Conservation (phyloP, 1,284 basidiomycete genomes). For the Tremellales sp. region DNA sequence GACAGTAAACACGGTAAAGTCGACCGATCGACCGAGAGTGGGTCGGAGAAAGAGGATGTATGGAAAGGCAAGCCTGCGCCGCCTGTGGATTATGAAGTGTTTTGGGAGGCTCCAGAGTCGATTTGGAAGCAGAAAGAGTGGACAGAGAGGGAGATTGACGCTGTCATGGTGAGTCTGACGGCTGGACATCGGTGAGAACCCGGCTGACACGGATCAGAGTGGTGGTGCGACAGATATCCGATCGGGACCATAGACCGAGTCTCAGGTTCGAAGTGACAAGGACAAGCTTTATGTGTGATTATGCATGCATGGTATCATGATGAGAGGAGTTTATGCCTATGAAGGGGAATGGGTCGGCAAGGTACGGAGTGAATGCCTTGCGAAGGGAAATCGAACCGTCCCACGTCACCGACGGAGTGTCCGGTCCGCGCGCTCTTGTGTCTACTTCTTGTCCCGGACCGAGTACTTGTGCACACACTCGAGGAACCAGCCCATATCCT, state of each 20-base stretch:
- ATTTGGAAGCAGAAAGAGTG: conserved; percentile 64
- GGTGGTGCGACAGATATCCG: conserved; percentile 59
- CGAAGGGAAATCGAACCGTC: too few relatives aligned
- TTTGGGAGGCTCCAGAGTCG: conserved; percentile 72
- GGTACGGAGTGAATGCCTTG: too few relatives aligned
- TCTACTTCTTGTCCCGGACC: too few relatives aligned
- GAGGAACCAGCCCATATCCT: conserved; percentile 84
- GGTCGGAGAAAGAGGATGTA: conserved; percentile 12
- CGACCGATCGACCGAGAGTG: conserved; percentile 1
- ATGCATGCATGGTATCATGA: too few relatives aligned
- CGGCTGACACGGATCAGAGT: conserved; percentile 54
- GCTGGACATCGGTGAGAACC: not conserved
- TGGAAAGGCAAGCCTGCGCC: conserved; percentile 21
- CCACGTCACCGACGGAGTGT: too few relatives aligned
- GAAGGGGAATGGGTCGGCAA: too few relatives aligned
- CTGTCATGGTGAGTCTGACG: conserved; percentile 68
- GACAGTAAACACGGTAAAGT: conserved; percentile 15
- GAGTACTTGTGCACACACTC: conserved; percentile 82
- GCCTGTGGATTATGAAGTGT: conserved; percentile 57
- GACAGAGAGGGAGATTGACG: conserved; percentile 68
- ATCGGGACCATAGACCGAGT: conserved; percentile 30
- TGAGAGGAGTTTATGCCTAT: too few relatives aligned
- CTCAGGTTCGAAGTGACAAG: too few relatives aligned
- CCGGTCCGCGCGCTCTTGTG: too few relatives aligned
- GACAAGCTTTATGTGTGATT: not conserved